Conservation (phyloP, 371 early-diverging fungal species). For the Rhizopus delemar region DNA sequence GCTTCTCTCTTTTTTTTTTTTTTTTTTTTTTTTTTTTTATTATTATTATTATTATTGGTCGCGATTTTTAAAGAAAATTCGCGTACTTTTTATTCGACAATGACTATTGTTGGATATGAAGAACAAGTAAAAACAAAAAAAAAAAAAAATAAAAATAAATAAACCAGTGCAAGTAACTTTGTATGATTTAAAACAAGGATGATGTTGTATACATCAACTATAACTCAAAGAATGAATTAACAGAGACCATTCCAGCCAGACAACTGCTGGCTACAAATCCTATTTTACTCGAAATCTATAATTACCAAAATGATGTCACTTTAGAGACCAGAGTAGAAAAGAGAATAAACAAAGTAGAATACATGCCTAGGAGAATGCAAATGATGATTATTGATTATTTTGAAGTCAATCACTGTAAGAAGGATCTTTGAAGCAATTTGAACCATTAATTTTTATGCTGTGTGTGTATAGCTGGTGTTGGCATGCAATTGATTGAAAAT, state of each 20-base stretch:
- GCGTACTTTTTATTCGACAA: neutral
- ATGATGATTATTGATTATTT: constrained; percentile 29
- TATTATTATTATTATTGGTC: too few species aligned
- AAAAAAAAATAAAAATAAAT: neutral
- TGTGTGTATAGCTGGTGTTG: constrained; percentile 12
- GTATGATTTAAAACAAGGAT: neutral
- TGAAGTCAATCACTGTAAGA: constrained; percentile 23
- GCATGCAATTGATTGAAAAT: constrained; percentile 29
- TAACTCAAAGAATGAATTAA: neutral
- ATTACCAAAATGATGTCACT: constrained; percentile 22
- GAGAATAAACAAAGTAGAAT: neutral
- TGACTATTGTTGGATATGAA: neutral
- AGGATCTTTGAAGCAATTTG: neutral
- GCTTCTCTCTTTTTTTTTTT: too few species aligned
- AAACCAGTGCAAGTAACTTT: too few species aligned
- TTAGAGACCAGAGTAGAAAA: constrained; percentile 5
- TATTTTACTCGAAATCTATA: constrained; percentile 16
- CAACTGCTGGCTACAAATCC: constrained; percentile 18
- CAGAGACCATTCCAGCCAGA: constrained; percentile 16
- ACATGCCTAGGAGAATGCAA: constrained; percentile 17
- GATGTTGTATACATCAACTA: neutral
- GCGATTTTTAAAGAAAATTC: too few species aligned
- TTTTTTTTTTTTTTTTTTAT: too few species aligned
- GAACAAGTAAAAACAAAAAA: neutral
- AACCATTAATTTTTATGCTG: neutral